Percentiles rank a stretch among this genome's conserved stretches.
Evolutionary conservation across 1,284 basidiomycete genomes (phyloP).

Genomic region (Leccinum pachyderme): DNA sequence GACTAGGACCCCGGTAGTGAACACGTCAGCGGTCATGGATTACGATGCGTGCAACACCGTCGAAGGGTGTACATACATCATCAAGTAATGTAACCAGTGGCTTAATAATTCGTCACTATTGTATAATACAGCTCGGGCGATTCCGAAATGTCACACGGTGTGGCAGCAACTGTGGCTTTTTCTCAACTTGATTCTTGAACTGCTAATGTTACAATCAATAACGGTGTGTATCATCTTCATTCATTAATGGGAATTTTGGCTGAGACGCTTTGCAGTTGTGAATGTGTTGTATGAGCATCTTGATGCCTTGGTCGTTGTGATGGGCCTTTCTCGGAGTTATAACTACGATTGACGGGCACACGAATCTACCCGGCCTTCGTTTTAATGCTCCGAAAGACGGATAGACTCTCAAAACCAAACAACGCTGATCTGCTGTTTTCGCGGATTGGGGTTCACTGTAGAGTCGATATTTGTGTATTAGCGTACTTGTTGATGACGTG

Average conservation of each 20-base stretch:
- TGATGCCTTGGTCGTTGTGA: not conserved
- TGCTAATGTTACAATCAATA: not conserved
- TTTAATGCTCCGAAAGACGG: slow-evolving; percentile 42
- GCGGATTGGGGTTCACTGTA: slow-evolving; percentile 32
- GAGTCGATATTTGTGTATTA: slow-evolving; percentile 28
- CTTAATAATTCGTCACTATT: no score
- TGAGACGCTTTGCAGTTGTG: not conserved
- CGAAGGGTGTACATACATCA: not conserved
- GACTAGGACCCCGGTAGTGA: not conserved
- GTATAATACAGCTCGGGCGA: not conserved
- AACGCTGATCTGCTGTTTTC: slow-evolving; percentile 22
- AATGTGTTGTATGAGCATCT: not conserved
- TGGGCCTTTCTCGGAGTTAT: slow-evolving; percentile 38
- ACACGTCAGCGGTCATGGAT: not conserved
- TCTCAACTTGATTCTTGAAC: no score
- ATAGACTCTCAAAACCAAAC: slow-evolving; percentile 34
- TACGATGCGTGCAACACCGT: not conserved
- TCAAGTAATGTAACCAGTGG: not conserved
- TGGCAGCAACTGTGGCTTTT: not conserved
- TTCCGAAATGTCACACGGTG: not conserved
- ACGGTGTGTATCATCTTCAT: not conserved
- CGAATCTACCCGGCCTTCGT: slow-evolving; percentile 34
- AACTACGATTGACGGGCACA: slow-evolving; percentile 41
- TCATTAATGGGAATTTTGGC: not conserved
- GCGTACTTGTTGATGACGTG: not conserved